Percentiles rank a stretch among this genome's conserved stretches.
Evolutionary conservation across 805 yeast genomes (phyloP).

Genomic region (Metschnikowia kunwiensis): DNA sequence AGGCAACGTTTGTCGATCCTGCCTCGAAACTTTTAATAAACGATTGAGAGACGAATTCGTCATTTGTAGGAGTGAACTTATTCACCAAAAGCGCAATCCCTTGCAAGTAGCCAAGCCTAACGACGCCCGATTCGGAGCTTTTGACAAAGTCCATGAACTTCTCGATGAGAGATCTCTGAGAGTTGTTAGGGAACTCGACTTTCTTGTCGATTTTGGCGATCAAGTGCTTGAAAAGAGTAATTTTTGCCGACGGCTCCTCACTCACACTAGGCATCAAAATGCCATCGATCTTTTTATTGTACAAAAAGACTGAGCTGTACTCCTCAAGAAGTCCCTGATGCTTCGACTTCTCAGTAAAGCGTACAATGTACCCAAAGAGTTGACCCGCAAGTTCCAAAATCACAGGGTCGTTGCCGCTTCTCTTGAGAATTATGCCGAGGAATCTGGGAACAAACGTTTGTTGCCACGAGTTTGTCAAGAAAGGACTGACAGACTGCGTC

Average conservation of each 20-base stretch:
- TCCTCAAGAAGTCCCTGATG: constrained; percentile 48
- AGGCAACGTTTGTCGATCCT: constrained; percentile 6
- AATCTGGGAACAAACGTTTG: constrained; percentile 43
- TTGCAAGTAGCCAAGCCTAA: constrained; percentile 47
- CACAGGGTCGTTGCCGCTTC: constrained; percentile 18
- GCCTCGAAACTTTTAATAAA: constrained; percentile 4
- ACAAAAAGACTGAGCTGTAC: constrained; percentile 35
- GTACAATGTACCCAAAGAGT: constrained; percentile 40
- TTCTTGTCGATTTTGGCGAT: constrained; percentile 52
- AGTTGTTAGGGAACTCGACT: constrained; percentile 12
- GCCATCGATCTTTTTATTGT: constrained; percentile 15
- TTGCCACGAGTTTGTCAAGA: constrained; percentile 42
- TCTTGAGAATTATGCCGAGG: constrained; percentile 19
- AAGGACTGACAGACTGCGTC: constrained; percentile 30
- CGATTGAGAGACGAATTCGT: constrained; percentile 8
- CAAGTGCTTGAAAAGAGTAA: constrained; percentile 40
- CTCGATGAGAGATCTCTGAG: constrained; percentile 9
- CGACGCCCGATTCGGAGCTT: constrained; percentile 2
- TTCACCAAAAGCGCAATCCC: constrained; percentile 54
- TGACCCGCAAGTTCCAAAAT: constrained; percentile 40
- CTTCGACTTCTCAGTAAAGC: constrained; percentile 33
- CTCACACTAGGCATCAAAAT: constrained; percentile 20
- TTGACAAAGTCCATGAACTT: constrained; percentile 37
- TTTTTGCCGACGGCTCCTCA: constrained; percentile 27
- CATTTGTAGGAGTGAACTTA: constrained; percentile 25